These are phyloP conservation scores for Hymenoscyphus fructigenus DNA, from an alignment of 2,329 filamentous ascomycete genomes.

Conservation along the genomic window DNA sequence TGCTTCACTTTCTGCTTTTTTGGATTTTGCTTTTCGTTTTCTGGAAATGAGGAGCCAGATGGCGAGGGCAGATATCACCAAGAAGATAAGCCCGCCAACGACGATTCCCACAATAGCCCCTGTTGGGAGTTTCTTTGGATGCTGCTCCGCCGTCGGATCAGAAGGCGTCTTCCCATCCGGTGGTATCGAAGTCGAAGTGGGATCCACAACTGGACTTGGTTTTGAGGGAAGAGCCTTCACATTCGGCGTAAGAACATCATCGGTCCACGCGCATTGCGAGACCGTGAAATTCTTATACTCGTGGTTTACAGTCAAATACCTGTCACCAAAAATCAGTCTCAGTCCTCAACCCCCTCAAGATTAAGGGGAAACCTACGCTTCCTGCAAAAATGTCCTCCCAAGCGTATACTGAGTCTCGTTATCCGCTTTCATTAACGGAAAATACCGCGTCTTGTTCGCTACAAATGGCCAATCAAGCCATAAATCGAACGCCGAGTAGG, in stretches of 20 bases:
- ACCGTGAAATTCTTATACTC: conserved; percentile 12
- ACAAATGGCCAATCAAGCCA: conserved; percentile 36
- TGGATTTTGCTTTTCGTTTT: not conserved
- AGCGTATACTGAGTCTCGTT: conserved; percentile 40
- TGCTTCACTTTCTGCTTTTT: not conserved
- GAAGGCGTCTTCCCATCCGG: not conserved
- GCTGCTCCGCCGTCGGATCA: not conserved
- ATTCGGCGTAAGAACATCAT: not conserved
- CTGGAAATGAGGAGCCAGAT: not conserved
- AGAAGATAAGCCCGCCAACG: not conserved
- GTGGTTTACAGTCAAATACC: conserved; percentile 12
- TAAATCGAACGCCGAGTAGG: conserved; percentile 40
- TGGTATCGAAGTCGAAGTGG: not conserved
- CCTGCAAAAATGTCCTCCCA: conserved; percentile 41
- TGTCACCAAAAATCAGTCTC: not conserved
- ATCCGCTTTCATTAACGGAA: conserved; percentile 38
- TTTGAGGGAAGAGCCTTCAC: not conserved
- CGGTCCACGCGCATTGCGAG: conserved; percentile 9
- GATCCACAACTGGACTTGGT: too few species aligned
- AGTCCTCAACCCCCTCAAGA: not conserved
- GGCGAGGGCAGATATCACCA: not conserved
- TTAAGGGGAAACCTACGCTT: conserved; percentile 28
- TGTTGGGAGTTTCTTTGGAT: not conserved
- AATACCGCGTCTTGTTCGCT: conserved; percentile 34
- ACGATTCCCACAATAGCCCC: not conserved